phyloP scores from a whole-genome alignment of 1,284 basidiomycete species.

The Stereum hirsutum region DNA sequence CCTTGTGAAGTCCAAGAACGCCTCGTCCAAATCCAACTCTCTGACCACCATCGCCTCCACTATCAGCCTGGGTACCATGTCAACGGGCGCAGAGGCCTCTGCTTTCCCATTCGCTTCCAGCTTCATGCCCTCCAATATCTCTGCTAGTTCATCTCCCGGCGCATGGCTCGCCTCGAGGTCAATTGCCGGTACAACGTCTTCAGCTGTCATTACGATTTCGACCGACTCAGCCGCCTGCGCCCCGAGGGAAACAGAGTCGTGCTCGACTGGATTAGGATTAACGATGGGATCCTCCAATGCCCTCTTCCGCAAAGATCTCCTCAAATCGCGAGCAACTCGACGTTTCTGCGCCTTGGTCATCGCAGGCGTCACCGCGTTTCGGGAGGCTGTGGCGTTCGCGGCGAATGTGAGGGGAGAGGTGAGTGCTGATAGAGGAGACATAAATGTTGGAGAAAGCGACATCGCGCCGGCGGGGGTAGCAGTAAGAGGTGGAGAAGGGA shows the following conservation, averaged over 20 bases:
- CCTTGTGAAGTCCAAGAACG: slow-evolving; percentile 52
- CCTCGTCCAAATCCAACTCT: slow-evolving; percentile 64
- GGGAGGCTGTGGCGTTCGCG: slow-evolving; percentile 14
- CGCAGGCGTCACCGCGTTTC: too few species aligned
- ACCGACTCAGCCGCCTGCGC: too few species aligned
- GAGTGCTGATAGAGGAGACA: slow-evolving; percentile 10
- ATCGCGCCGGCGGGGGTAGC: neutral
- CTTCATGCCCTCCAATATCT: slow-evolving; percentile 3
- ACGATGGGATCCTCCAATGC: slow-evolving; percentile 12
- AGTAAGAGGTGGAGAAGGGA: neutral
- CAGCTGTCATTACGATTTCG: too few species aligned
- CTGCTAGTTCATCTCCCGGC: neutral
- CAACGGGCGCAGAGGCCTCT: neutral
- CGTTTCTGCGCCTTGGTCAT: slow-evolving; percentile 27
- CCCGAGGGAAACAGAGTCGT: neutral
- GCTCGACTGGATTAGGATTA: neutral
- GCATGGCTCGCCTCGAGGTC: neutral
- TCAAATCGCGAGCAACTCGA: slow-evolving; percentile 40
- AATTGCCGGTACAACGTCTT: neutral
- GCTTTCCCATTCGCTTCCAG: slow-evolving; percentile 1
- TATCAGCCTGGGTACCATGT: slow-evolving; percentile 41
- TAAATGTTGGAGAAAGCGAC: too few species aligned
- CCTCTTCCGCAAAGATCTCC: slow-evolving; percentile 28
- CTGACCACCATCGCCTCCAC: slow-evolving; percentile 74
- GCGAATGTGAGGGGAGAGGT: slow-evolving; percentile 13